phyloP scores from a whole-genome alignment of 2,329 filamentous ascomycete species.

The Penicillium thymicola region DNA sequence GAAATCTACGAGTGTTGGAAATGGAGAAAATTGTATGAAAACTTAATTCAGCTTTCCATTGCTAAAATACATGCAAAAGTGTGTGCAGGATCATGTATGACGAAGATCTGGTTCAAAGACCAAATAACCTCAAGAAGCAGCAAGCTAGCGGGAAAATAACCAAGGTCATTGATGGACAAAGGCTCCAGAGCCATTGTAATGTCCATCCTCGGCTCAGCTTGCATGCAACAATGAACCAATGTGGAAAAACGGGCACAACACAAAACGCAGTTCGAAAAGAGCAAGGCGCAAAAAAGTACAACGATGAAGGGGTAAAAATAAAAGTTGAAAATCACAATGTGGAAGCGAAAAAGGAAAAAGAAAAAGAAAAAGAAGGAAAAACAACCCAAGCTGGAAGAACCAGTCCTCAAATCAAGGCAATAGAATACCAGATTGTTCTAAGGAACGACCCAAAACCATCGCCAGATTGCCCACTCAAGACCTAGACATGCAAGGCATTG shows the following conservation, averaged over 20 bases:
- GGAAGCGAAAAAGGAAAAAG: neutral
- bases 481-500: neutral
- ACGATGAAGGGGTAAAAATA: conserved; percentile 10
- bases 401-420: neutral
- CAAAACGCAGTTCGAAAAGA: conserved; percentile 6
- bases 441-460: neutral
- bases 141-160: neutral
- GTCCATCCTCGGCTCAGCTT: neutral
- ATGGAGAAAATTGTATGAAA: neutral
- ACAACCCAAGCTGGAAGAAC: neutral
- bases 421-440: neutral
- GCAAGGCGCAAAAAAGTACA: conserved; percentile 14
- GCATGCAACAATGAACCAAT: neutral
- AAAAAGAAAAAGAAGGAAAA: neutral
- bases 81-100: conserved; percentile 8
- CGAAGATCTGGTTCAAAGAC: neutral
- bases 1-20: neutral
- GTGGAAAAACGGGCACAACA: neutral
- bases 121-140: neutral
- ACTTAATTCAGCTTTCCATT: conserved; percentile 9
- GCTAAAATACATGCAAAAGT: conserved; percentile 20
- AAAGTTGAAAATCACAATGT: conserved; percentile 16
- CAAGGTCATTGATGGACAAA: neutral
- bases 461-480: neutral
- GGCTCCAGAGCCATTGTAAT: neutral